Evolutionary conservation across 2,329 filamentous ascomycete species (phyloP), one percentile per base, ranked within the genome.

Genomic region (Allantophomopsis lycopodina): DNA sequence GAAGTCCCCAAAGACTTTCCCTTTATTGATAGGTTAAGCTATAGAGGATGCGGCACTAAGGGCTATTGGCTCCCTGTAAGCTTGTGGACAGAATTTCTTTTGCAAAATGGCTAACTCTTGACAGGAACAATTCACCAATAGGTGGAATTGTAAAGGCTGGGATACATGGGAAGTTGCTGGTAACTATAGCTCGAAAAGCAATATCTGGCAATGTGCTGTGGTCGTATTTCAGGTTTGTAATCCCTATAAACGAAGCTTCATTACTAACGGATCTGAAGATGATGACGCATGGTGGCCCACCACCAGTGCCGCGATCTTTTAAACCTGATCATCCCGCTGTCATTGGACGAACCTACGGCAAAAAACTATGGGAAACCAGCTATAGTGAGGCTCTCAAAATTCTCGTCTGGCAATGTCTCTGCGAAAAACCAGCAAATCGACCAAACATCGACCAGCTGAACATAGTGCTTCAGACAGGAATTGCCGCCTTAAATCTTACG

Each of bases 141-240:
- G 32, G 16, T 34, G 32, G 32, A 17, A 34, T 15, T 17, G 16
- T 17, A 17, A 34, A 17, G 32, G 32, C 52, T 12, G 61, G 47
- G 12, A 57, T 53, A 2, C 60, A 57, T 6, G 60, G 58, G 41
- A 65, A 59, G 38, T 62, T 62, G 6, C 60, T 78, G 5, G 52
- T 53, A 10, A 53, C 50, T 34, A 34, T 15, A 12, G 32, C 16
- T 15, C 32, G 12, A 14, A 14, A 17, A 34, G 7, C 14, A 34
- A 34, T 17, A 34, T 34, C 32, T 34, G 32, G 32, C 32, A 34
- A 34, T 15, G n/a, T 34, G 32, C 14, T 34, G 32, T 10, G 15
- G 32, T 34, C 7, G 15, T 34, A 17, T 34, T 34, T 10, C 32
- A 34, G 32, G 14, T 34, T 14, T 5, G 14, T 34, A 20, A 20